phyloP scores from a whole-genome alignment of 805 yeast species.

The Maudiozyma bulderi region DNA sequence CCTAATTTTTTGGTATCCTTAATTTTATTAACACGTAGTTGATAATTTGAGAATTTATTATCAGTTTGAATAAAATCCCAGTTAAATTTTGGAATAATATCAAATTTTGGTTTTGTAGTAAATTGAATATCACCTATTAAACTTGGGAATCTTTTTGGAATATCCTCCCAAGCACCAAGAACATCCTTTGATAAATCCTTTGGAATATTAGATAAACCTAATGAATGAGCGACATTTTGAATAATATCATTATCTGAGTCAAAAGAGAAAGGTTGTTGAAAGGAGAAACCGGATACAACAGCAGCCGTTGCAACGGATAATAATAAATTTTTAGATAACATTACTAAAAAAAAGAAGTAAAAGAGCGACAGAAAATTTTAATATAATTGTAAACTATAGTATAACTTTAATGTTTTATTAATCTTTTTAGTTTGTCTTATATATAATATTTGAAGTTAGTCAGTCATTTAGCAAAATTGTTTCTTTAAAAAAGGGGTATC shows the following conservation, averaged over 20 bases:
- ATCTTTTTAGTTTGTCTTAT: background rate
- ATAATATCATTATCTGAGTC: conserved; percentile 27
- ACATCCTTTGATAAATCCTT: conserved; percentile 36
- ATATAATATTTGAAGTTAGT: background rate
- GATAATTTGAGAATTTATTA: conserved; percentile 35
- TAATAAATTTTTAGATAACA: background rate
- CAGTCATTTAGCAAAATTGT: too few relatives aligned
- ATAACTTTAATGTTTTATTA: background rate
- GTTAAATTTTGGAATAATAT: conserved; percentile 8
- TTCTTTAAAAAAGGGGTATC: too few relatives aligned
- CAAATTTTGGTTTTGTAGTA: conserved; percentile 38
- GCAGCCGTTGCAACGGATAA: conserved; percentile 6
- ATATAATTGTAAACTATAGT: background rate
- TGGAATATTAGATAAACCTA: conserved; percentile 14
- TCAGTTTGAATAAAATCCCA: conserved; percentile 27
- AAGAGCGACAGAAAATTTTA: background rate
- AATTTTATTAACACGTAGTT: conserved; percentile 50
- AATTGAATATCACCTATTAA: conserved; percentile 41
- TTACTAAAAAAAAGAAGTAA: background rate
- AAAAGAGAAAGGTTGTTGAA: conserved; percentile 26
- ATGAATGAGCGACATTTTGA: conserved; percentile 40
- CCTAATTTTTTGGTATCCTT: conserved; percentile 58
- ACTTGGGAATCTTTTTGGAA: conserved; percentile 52
- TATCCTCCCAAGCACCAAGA: conserved; percentile 51
- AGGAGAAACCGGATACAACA: conserved; percentile 20